phyloP scores from a whole-genome alignment of 23 red algal genomes.

The Gracilaria caudata region DNA sequence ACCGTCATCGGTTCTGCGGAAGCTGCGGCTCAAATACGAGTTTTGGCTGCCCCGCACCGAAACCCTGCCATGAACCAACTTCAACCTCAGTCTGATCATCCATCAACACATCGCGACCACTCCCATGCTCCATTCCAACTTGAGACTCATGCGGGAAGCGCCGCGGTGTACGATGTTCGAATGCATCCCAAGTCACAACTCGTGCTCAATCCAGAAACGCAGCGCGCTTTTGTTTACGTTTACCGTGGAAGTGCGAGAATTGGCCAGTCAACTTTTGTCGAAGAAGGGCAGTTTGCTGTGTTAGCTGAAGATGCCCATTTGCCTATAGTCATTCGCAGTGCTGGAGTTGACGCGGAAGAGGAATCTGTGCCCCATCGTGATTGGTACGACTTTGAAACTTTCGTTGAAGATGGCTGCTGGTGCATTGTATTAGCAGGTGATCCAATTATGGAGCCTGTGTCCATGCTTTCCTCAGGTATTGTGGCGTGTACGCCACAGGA shows the following conservation, averaged over 20 bases:
- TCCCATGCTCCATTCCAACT: slow-evolving; percentile 28
- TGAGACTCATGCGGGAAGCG: slow-evolving; percentile 44
- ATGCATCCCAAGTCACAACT: slow-evolving; percentile 61
- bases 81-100: not conserved
- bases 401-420: slow-evolving; percentile 39
- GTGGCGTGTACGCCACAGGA: slow-evolving; percentile 44
- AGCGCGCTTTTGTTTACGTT: slow-evolving; percentile 49
- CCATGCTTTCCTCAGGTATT: slow-evolving; percentile 59
- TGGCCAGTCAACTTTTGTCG: slow-evolving; percentile 22
- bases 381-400: slow-evolving; percentile 52
- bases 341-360: slow-evolving; percentile 5
- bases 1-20: slow-evolving; percentile 33
- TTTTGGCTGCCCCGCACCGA: slow-evolving; percentile 36
- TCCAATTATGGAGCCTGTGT: slow-evolving; percentile 43
- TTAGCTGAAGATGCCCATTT: slow-evolving; percentile 21
- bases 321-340: slow-evolving; percentile 49
- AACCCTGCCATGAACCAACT: not conserved
- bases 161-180: slow-evolving; percentile 55
- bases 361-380: not conserved
- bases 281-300: slow-evolving; percentile 52
- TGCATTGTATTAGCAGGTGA: slow-evolving; percentile 52
- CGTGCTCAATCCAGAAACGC: slow-evolving; percentile 46
- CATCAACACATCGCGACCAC: not conserved
- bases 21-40: slow-evolving; percentile 36
- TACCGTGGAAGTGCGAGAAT: slow-evolving; percentile 50